Evolutionary conservation across 2,329 filamentous ascomycete genomes (phyloP).

Genomic region (Microcyclospora tardicrescens): DNA sequence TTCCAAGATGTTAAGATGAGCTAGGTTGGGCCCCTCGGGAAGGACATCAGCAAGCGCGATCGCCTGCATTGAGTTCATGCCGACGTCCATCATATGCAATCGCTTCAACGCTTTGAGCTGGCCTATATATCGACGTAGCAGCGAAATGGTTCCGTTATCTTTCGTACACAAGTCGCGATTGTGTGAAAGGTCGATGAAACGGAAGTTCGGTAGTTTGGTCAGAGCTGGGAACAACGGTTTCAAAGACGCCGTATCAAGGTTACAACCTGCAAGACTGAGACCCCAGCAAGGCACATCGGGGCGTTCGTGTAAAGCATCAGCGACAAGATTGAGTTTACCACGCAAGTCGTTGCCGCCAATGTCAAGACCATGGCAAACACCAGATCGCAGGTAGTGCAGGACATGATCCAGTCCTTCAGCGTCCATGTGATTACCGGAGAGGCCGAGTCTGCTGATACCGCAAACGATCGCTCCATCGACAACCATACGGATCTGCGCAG

Average conservation of each 20-base stretch:
- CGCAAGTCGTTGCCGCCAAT: slow-evolving; percentile 68
- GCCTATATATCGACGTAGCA: slow-evolving; percentile 73
- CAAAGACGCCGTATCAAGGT: slow-evolving; percentile 59
- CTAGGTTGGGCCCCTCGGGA: slow-evolving; percentile 67
- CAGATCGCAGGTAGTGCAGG: slow-evolving; percentile 59
- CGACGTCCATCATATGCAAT: slow-evolving; percentile 74
- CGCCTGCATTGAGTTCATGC: slow-evolving; percentile 71
- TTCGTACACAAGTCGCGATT: slow-evolving; percentile 61
- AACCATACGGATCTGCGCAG: slow-evolving; percentile 58
- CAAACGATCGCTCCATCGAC: slow-evolving; percentile 73
- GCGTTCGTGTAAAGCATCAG: slow-evolving; percentile 35
- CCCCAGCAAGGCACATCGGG: slow-evolving; percentile 53
- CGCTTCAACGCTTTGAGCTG: slow-evolving; percentile 66
- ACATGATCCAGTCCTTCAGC: slow-evolving; percentile 63
- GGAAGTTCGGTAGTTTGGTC: slow-evolving; percentile 55
- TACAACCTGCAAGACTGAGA: slow-evolving; percentile 75
- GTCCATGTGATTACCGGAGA: slow-evolving; percentile 71
- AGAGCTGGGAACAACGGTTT: slow-evolving; percentile 64
- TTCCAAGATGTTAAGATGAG: slow-evolving; percentile 75
- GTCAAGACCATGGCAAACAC: slow-evolving; percentile 76
- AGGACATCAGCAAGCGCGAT: slow-evolving; percentile 85
- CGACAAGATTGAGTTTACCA: slow-evolving; percentile 32
- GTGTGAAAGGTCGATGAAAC: slow-evolving; percentile 85
- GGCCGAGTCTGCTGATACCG: slow-evolving; percentile 63
- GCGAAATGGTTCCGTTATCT: slow-evolving; percentile 22